Conservation (phyloP, 225 moss, liverwort and hornwort genomes). For the Ulota crispa region DNA sequence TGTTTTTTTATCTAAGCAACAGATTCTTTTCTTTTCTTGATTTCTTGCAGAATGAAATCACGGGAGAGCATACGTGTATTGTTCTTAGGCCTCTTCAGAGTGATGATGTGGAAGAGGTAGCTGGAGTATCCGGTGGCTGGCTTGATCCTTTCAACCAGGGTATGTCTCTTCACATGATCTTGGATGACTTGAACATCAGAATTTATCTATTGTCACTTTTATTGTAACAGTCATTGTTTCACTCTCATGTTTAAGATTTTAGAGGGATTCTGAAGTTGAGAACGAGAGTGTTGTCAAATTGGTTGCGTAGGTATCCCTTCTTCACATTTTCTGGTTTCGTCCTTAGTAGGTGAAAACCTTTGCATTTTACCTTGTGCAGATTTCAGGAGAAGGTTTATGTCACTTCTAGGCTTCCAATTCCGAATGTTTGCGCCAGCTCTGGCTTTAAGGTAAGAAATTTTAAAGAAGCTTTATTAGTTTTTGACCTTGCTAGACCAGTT, state of each 20-base stretch:
- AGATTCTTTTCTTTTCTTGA: background rate
- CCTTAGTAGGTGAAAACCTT: background rate
- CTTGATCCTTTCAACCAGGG: constrained; percentile 84
- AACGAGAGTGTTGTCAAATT: background rate
- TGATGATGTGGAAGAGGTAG: constrained; percentile 73
- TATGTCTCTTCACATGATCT: constrained; percentile 19
- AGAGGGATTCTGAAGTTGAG: background rate
- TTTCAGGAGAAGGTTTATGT: constrained; percentile 86
- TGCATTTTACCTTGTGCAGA: constrained; percentile 47
- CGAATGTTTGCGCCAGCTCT: constrained; percentile 74
- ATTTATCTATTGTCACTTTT: background rate
- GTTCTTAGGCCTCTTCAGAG: constrained; percentile 71
- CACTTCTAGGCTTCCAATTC: constrained; percentile 82
- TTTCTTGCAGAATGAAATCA: constrained; percentile 75
- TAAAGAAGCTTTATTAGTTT: background rate
- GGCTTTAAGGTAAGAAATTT: constrained; percentile 59
- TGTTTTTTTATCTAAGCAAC: background rate
- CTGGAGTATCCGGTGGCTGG: constrained; percentile 62
- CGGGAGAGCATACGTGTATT: constrained; percentile 93
- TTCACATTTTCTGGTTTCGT: background rate
- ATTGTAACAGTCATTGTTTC: background rate
- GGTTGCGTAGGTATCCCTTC: background rate
- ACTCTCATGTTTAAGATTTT: background rate
- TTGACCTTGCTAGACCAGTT: background rate
- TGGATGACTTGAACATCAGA: background rate